Base-by-base conservation (phyloP, 768 basidiomycete species). In the Leccinum ochraceum region DNA sequence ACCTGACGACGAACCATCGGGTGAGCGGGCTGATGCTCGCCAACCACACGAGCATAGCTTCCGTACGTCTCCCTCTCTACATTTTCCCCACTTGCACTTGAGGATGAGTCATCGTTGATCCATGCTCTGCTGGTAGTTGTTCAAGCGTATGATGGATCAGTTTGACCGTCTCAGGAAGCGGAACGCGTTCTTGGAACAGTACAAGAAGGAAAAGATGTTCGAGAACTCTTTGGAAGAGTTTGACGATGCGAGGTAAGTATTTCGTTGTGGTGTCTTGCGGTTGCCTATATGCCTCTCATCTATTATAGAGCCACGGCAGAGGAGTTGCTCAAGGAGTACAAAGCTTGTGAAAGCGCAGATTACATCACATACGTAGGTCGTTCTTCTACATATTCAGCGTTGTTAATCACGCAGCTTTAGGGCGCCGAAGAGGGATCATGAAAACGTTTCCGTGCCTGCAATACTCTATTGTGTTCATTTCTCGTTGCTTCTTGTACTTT, bases 21-120 rank as follows among this genome's bases (percentile, higher is more conserved):
- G 95, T 98, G 58, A 98, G 95, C 72, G 96, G 96, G 0, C 81
- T 99, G 54, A 98, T 99, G 97, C 84, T 99, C 54, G 97, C 95
- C 10, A 99, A 99, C 68, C 97, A 99, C 73, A 99, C 97, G n/a
- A 95, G 94, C 67, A 94, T 99, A 60, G 94, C 94, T 28, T 95
- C 94, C 36, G 92, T 95, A 66, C 44, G 90, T 82, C 9, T 9
- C 7, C 1, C 5, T 22, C 44, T 2, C 6, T 14, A 10, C 9
- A 42, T 42, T 42, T 44, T 16, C 4, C n/a, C 42, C 42, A n/a
- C 9, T 10, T 44, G 42, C 9, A 44, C 2, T 42, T 9, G 14
- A 14, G 36, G 34, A 34, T 37, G 37, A 7, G 37, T 16, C 4
- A 4, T 17, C 10, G 24, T 17, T 50, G 49, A 50, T 28, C 8